Evolutionary conservation across 2,329 filamentous ascomycete species (phyloP), one percentile per base, ranked within the genome.

Genomic region (Apiospora marii): DNA sequence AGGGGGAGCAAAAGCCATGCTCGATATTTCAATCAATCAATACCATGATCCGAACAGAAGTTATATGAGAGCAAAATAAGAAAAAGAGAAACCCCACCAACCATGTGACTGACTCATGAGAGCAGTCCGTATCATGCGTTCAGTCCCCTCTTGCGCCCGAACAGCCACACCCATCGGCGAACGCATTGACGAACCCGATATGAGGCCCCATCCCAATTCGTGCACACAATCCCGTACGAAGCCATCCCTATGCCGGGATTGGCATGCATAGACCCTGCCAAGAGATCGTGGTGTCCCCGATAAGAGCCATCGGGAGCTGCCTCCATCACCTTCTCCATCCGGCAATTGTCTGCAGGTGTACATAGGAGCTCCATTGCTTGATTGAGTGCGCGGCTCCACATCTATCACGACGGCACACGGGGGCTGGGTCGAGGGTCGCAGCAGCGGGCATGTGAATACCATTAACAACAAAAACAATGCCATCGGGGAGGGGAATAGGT

Each of bases 301-400:
- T 61, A 61, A 61, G 53, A 61, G 53, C 53, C 19, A 22, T 61
- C 30, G 53, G 53, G 30, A 37, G 30, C 13, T 37, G 30, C 27
- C 58, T 64, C 34, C 10, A 8, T 41, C 58, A 64, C 58, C 58
- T 64, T 64, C 58, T 64, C 4, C 58, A 41, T 64, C 10, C 58
- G 58, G 58, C 58, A 64, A 64, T 64, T 61, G 53, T 27, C 53
- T 37, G 58, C 58, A 64, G 34, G 58, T 10, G 10, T 49, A 22
- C 30, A 41, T 12, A 3, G 58, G 34, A 34, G 30, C 34, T 24
- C 58, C 58, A 14, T 64, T 37, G 58, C 58, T 64, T n/a, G 58
- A 64, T 64, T 64, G 58, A 64, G 58, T 24, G 22, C 30, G 16
- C 8, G 58, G 58, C 30, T 64, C 58, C 58, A 64, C 58, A n/a